A percentile compares a stretch with the other conserved stretches of the same genome.
phyloP scores from a whole-genome alignment of 768 basidiomycete species.

The Hortiboletus campestris region DNA sequence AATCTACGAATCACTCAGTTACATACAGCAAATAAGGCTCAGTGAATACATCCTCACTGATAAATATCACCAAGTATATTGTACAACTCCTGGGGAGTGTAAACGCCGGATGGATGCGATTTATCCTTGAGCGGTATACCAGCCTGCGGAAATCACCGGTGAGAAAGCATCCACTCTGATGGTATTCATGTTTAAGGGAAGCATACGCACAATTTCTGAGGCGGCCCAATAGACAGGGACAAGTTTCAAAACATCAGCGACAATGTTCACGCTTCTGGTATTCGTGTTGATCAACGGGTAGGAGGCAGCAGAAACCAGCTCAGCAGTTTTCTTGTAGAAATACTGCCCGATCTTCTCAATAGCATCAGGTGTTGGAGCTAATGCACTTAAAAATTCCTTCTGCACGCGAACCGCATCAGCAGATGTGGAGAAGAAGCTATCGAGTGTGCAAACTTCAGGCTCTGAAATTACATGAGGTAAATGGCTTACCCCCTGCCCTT shows the following conservation, averaged over 20 bases:
- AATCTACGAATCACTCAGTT: conserved; percentile 44
- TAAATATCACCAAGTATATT: conserved; percentile 69
- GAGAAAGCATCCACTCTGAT: background rate
- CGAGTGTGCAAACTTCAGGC: background rate
- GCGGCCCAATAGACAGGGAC: conserved; percentile 73
- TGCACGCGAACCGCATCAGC: conserved; percentile 37
- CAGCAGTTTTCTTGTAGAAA: conserved; percentile 64
- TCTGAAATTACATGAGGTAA: background rate
- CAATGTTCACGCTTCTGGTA: conserved; percentile 58
- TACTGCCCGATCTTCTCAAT: conserved; percentile 52
- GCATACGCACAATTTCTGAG: conserved; percentile 55
- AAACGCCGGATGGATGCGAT: conserved; percentile 51
- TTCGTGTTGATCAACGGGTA: conserved; percentile 57
- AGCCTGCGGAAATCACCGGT: conserved; percentile 43
- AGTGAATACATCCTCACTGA: conserved; percentile 38
- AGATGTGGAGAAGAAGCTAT: conserved; percentile 65
- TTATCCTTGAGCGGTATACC: conserved; percentile 70
- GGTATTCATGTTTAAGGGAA: background rate
- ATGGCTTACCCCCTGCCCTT: conserved; percentile 54
- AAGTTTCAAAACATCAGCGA: conserved; percentile 61
- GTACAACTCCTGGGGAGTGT: conserved; percentile 61
- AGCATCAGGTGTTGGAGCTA: conserved; percentile 48
- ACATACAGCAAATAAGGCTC: background rate
- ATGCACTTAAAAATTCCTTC: conserved; percentile 48
- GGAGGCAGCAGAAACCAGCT: conserved; percentile 53